These are phyloP conservation scores for Fusarium torulosum DNA, from an alignment of 2,329 filamentous ascomycete genomes.

Conservation along the genomic window DNA sequence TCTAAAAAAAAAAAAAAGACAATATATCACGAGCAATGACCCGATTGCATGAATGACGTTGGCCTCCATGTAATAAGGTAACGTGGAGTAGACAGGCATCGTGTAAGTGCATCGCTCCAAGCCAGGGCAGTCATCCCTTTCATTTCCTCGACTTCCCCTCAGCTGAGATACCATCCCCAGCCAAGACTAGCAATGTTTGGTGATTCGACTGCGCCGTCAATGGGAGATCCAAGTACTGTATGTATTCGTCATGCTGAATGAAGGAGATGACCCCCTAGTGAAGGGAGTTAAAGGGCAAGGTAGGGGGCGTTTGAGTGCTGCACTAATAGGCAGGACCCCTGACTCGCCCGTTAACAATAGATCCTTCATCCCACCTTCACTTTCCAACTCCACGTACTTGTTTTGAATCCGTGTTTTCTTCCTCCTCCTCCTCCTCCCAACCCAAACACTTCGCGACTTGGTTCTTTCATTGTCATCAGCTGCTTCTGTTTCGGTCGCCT, in stretches of 20 bases:
- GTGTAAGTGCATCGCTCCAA: slow-evolving; percentile 30
- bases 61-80: slow-evolving; percentile 1
- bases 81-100: background rate
- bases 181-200: slow-evolving; percentile 21
- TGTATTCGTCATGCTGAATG: slow-evolving; percentile 11
- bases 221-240: slow-evolving; percentile 4
- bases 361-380: slow-evolving; percentile 34
- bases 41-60: background rate
- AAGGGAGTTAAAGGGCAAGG: slow-evolving; percentile 17
- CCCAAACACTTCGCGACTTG: slow-evolving; percentile 9
- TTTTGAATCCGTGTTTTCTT: slow-evolving; percentile 46
- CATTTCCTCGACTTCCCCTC: slow-evolving; percentile 37
- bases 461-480: slow-evolving; percentile 19
- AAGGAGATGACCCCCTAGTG: slow-evolving; percentile 26
- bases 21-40: background rate
- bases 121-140: slow-evolving; percentile 43
- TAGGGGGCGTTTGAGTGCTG: slow-evolving; percentile 10
- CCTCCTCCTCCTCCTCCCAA: slow-evolving; percentile 29
- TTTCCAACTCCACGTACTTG: slow-evolving; percentile 48
- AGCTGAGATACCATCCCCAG: slow-evolving; percentile 11
- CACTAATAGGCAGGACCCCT: slow-evolving; percentile 36
- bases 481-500: slow-evolving; percentile 23
- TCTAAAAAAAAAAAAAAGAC: background rate
- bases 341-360: slow-evolving; percentile 32
- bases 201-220: slow-evolving; percentile 32